phyloP scores from a whole-genome alignment of 441 rosid species.

The Arabidopsis lyrata region DNA sequence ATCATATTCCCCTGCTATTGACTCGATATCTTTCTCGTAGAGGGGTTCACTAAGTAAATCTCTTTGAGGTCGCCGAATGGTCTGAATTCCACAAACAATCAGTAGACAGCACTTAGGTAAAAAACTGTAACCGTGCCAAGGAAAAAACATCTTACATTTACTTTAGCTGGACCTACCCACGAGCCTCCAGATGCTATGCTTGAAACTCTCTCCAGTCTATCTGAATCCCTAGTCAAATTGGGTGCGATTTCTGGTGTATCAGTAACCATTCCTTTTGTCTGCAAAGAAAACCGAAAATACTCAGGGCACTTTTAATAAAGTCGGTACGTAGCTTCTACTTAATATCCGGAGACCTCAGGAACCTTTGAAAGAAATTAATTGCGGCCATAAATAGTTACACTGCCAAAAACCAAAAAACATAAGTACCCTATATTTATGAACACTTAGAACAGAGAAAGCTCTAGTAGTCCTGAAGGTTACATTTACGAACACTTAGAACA shows the following conservation, averaged over 20 bases:
- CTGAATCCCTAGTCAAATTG: slow-evolving; percentile 61
- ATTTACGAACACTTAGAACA: slow-evolving; percentile 23
- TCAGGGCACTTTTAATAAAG: background rate
- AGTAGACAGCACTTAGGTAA: slow-evolving; percentile 26
- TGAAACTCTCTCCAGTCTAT: slow-evolving; percentile 66
- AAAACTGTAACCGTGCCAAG: slow-evolving; percentile 12
- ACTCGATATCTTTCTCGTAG: slow-evolving; percentile 60
- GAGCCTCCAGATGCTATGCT: slow-evolving; percentile 43
- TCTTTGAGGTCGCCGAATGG: slow-evolving; percentile 61
- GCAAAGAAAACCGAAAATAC: slow-evolving; percentile 39
- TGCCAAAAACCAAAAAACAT: background rate
- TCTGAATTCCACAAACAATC: slow-evolving; percentile 43
- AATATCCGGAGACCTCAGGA: slow-evolving; percentile 9
- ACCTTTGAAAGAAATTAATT: background rate
- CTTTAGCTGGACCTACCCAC: slow-evolving; percentile 61
- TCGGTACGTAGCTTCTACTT: background rate
- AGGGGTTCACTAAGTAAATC: slow-evolving; percentile 59
- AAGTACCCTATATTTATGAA: slow-evolving; percentile 5
- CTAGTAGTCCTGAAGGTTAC: slow-evolving; percentile 10
- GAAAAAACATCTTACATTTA: slow-evolving; percentile 54
- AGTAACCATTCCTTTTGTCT: slow-evolving; percentile 66
- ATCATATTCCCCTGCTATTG: slow-evolving; percentile 62
- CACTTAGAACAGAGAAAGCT: slow-evolving; percentile 26
- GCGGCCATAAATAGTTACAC: background rate
- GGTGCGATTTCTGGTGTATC: slow-evolving; percentile 58